A percentile compares a stretch with the other conserved stretches of the same genome.
Evolutionary conservation across 1,284 basidiomycete genomes (phyloP).

Genomic region (Puccinia hordei): DNA sequence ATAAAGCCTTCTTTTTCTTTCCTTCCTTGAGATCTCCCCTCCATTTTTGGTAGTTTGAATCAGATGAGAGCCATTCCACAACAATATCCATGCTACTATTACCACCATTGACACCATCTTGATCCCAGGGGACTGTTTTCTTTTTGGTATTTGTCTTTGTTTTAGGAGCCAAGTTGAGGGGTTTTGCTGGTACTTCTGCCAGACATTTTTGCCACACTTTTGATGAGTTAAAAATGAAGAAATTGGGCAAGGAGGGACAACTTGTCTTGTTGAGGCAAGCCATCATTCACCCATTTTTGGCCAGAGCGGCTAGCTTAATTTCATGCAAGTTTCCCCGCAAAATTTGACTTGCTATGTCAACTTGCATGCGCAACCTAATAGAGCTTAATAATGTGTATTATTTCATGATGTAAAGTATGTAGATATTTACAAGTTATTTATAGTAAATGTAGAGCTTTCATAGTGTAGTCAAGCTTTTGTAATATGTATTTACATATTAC

Average conservation of each 20-base stretch:
- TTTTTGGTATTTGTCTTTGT: background rate
- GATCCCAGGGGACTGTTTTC: background rate
- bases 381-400: too few relatives aligned
- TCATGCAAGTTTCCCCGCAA: background rate
- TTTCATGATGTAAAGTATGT: too few relatives aligned
- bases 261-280: background rate
- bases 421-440: too few relatives aligned
- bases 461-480: too few relatives aligned
- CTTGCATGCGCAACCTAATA: conserved; percentile 6
- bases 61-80: background rate
- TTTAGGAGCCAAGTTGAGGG: background rate
- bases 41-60: background rate
- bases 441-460: too few relatives aligned
- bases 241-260: background rate
- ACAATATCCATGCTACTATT: background rate
- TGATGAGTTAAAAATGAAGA: background rate
- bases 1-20: background rate
- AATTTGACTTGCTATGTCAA: conserved; percentile 15
- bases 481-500: too few relatives aligned
- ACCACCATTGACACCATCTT: background rate
- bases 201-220: background rate
- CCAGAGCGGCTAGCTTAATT: background rate
- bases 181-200: background rate
- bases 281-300: background rate
- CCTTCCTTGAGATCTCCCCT: background rate